These are phyloP conservation scores for Beta lomatogona DNA, from an alignment of 179 eudicot genomes.

Conservation along the genomic window DNA sequence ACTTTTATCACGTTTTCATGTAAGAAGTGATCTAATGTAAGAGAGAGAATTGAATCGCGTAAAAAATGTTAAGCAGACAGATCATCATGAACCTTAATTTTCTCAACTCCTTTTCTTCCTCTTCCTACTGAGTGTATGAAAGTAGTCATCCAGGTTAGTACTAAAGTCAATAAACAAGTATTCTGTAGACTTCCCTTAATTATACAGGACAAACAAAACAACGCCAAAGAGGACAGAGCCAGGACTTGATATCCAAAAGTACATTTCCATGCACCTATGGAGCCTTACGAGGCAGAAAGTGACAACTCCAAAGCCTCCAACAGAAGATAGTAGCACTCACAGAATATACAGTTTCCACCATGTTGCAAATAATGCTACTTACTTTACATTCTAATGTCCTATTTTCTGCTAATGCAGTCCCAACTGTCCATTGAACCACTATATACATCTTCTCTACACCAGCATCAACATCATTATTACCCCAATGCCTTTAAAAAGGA, in stretches of 20 bases:
- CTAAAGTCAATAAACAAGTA: not conserved
- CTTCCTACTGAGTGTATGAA: not conserved
- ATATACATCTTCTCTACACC: not conserved
- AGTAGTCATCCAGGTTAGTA: not conserved
- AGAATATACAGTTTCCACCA: not conserved
- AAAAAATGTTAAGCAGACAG: not conserved
- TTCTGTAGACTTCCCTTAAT: not conserved
- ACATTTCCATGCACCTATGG: not conserved
- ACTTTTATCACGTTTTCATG: too few species aligned
- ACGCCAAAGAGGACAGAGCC: not conserved
- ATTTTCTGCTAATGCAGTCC: not conserved
- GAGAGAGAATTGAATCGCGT: too few species aligned
- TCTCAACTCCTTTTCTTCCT: not conserved
- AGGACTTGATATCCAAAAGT: not conserved
- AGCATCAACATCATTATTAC: not conserved
- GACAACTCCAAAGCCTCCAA: not conserved
- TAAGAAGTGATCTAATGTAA: too few species aligned
- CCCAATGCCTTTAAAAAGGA: not conserved
- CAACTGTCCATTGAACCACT: not conserved
- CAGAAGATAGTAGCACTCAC: too few species aligned
- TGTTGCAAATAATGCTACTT: not conserved
- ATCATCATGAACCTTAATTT: not conserved
- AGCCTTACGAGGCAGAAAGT: not conserved
- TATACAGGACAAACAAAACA: not conserved
- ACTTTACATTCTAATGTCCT: not conserved